These are phyloP conservation scores for Aurantiochytrium sp. DNA, from an alignment of 108 stramenopile genomes.

Conservation along the genomic window DNA sequence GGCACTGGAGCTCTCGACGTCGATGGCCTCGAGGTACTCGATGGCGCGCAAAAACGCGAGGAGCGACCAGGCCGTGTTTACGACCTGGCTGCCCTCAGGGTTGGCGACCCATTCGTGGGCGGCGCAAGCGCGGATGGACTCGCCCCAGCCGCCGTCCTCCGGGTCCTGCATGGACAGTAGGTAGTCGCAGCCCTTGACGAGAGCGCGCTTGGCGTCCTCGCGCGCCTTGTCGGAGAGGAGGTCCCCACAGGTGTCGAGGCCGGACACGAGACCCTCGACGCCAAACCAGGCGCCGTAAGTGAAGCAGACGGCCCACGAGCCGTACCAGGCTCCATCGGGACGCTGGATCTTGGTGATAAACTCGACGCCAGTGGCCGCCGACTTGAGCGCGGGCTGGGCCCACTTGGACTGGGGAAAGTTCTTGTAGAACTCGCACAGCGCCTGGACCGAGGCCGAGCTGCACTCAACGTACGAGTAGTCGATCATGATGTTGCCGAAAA, in stretches of 20 bases:
- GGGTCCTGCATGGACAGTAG: conserved; percentile 69
- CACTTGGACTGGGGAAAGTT: conserved; percentile 67
- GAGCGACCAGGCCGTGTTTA: conserved; percentile 95
- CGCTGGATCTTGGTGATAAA: conserved; percentile 92
- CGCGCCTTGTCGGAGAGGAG: neutral
- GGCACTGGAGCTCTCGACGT: conserved; percentile 45
- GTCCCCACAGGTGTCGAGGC: conserved; percentile 31
- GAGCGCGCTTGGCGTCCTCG: neutral
- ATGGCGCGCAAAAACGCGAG: conserved; percentile 69
- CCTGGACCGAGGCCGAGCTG: conserved; percentile 88
- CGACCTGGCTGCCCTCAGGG: conserved; percentile 73
- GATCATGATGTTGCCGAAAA: conserved; percentile 99
- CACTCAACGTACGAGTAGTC: conserved; percentile 98
- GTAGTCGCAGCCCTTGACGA: conserved; percentile 64
- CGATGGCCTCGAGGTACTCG: neutral
- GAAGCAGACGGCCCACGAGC: conserved; percentile 94
- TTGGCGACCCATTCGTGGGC: conserved; percentile 51
- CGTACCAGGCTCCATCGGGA: conserved; percentile 86
- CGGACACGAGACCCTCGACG: conserved; percentile 66
- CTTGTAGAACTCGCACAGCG: conserved; percentile 73
- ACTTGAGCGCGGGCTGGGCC: conserved; percentile 67
- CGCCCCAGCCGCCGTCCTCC: conserved; percentile 96
- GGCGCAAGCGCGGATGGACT: conserved; percentile 84
- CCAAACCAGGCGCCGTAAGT: conserved; percentile 94
- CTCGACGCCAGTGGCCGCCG: conserved; percentile 58